Conservation (phyloP, 2,329 filamentous ascomycete species). For the Plectosphaerella plurivora region DNA sequence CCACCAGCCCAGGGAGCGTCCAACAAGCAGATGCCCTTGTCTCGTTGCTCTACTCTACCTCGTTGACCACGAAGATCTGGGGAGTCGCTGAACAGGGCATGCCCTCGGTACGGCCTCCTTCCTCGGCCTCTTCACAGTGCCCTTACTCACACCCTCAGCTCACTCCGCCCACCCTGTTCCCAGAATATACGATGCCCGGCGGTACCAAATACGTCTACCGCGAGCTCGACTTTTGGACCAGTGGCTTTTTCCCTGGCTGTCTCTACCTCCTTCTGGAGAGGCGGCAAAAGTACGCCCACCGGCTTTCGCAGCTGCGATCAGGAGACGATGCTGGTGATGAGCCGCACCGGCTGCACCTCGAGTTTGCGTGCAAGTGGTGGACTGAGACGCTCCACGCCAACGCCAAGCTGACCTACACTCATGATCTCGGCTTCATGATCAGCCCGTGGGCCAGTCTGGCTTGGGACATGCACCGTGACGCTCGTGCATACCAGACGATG, state of each 20-base stretch:
- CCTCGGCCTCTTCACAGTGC: not conserved
- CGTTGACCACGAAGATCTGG: slow-evolving; percentile 8
- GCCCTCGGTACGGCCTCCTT: not conserved
- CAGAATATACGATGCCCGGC: slow-evolving; percentile 32
- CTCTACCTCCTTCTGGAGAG: slow-evolving; percentile 35
- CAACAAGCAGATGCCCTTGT: not conserved
- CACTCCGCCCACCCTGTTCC: slow-evolving; percentile 18
- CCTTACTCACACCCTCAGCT: not conserved
- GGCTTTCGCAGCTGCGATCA: not conserved
- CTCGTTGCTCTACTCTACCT: slow-evolving; percentile 4
- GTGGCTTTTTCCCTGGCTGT: slow-evolving; percentile 41
- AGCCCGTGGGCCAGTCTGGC: slow-evolving; percentile 29
- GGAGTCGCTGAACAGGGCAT: slow-evolving; percentile 7
- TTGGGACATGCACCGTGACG: slow-evolving; percentile 33
- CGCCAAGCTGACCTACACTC: slow-evolving; percentile 26
- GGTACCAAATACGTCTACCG: slow-evolving; percentile 31
- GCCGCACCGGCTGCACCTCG: slow-evolving; percentile 18
- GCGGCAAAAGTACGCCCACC: slow-evolving; percentile 17
- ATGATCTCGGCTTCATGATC: slow-evolving; percentile 41
- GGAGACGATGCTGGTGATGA: not conserved
- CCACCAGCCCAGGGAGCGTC: not conserved
- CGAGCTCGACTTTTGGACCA: slow-evolving; percentile 39
- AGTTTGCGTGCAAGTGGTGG: slow-evolving; percentile 37
- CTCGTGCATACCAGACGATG: slow-evolving; percentile 26
- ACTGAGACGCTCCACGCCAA: slow-evolving; percentile 29